These are phyloP conservation scores for Fusarium concolor DNA, from an alignment of 2,329 filamentous ascomycete genomes.

Conservation along the genomic window DNA sequence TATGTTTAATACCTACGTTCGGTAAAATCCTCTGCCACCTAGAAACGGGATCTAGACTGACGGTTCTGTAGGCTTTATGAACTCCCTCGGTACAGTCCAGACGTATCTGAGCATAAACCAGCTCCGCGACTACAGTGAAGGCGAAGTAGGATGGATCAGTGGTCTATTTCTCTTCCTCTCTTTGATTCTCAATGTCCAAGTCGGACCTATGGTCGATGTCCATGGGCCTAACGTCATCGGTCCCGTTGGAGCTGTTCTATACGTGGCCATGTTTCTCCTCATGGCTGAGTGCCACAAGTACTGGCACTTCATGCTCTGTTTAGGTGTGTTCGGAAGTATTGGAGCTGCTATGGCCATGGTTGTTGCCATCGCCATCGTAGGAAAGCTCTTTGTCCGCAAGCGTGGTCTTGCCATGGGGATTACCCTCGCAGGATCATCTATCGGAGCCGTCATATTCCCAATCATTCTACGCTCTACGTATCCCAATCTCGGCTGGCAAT, in stretches of 20 bases:
- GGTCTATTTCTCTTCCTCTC: slow-evolving; percentile 59
- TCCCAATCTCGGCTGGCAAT: slow-evolving; percentile 48
- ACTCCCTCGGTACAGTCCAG: slow-evolving; percentile 61
- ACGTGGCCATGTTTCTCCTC: slow-evolving; percentile 56
- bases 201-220: slow-evolving; percentile 61
- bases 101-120: slow-evolving; percentile 60
- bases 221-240: slow-evolving; percentile 58
- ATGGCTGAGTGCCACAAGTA: slow-evolving; percentile 60
- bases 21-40: slow-evolving; percentile 17
- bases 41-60: not conserved
- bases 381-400: slow-evolving; percentile 46
- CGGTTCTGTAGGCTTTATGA: slow-evolving; percentile 57
- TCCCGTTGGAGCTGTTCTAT: slow-evolving; percentile 52
- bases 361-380: slow-evolving; percentile 50
- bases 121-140: slow-evolving; percentile 54
- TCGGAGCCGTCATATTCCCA: slow-evolving; percentile 50
- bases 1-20: slow-evolving; percentile 41
- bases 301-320: slow-evolving; percentile 61
- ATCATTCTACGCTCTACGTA: slow-evolving; percentile 50
- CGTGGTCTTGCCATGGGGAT: slow-evolving; percentile 46
- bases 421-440: slow-evolving; percentile 42
- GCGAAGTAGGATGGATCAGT: slow-evolving; percentile 63
- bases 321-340: slow-evolving; percentile 57
- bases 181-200: slow-evolving; percentile 59
- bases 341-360: slow-evolving; percentile 54